Conservation (phyloP, 306 rosid species). For the Medicago lupulina region DNA sequence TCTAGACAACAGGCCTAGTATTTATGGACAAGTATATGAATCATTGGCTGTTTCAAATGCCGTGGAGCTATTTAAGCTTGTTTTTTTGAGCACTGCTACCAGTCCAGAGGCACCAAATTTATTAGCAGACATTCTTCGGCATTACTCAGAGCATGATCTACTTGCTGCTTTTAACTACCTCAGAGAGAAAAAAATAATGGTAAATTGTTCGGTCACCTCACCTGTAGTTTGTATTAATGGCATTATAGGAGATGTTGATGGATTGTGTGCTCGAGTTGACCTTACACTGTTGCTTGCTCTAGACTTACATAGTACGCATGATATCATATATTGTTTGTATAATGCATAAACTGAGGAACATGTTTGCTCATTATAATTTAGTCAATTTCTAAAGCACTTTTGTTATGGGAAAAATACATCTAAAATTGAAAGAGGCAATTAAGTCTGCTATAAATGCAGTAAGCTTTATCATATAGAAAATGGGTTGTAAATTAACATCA, state of each 20-base stretch:
- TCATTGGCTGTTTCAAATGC: slow-evolving; percentile 94
- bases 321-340: neutral
- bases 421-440: neutral
- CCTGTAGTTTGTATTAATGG: slow-evolving; percentile 11
- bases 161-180: slow-evolving; percentile 95
- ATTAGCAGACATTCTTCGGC: slow-evolving; percentile 79
- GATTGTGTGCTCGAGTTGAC: slow-evolving; percentile 31
- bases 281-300: slow-evolving; percentile 20
- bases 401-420: slow-evolving; percentile 21
- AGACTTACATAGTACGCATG: slow-evolving; percentile 17
- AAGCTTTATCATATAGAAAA: slow-evolving; percentile 14
- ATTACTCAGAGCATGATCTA: slow-evolving; percentile 91
- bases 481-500: slow-evolving; percentile 3
- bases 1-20: slow-evolving; percentile 58
- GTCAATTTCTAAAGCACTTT: neutral
- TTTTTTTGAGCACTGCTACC: slow-evolving; percentile 80
- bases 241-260: slow-evolving; percentile 31
- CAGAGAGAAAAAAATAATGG: slow-evolving; percentile 83
- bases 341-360: neutral
- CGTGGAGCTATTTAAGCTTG: slow-evolving; percentile 96
- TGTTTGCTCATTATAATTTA: slow-evolving; percentile 23
- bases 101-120: slow-evolving; percentile 69
- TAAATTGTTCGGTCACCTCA: slow-evolving; percentile 46
- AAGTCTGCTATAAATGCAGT: neutral
- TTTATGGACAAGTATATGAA: slow-evolving; percentile 63